Evolutionary conservation across 2,329 filamentous ascomycete genomes (phyloP), one percentile per base, ranked within the genome.

Genomic region (Zymoseptoria brevis): DNA sequence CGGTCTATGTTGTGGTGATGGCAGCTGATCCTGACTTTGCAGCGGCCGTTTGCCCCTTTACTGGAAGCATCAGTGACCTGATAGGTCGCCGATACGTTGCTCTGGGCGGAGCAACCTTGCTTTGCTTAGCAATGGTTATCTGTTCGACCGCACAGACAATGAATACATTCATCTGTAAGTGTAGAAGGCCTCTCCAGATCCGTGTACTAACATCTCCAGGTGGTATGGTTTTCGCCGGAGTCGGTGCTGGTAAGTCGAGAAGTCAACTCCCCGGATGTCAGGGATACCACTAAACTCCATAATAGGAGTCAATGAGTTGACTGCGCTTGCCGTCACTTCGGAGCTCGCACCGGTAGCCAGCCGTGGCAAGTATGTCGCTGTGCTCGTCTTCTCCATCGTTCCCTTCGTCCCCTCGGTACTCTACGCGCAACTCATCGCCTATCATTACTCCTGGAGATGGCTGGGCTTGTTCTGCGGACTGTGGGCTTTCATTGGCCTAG

Each of bases 331-430:
- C 26, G 86, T 81, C 35, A 86, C 85, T 1, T 83, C 84, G 1
- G 86, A 89, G 69, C 78, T 89, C 60, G 86, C 84, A 0, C 86
- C 86, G 1, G 83, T 83, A 22, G 76, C 80, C 16, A 82, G 87
- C 69, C 80, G 87, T 50, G 86, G 83, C 29, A 80, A 81, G 68
- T 87, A 87, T 68, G 80, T 87, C 30, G 81, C 82, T 13, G 72
- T 80, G 1, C 71, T 87, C 11, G 80, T 86, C 52, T 79, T 86
- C 66, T 84, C 81, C 57, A 84, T 87, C 59, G 62, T 85, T 1
- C 84, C 84, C 0, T 87, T 87, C 68, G 79, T 79, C 53, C 83
- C 85, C 0, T 81, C 82, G 0, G 83, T 85, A 0, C 71, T 87
- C 24, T 52, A 48, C 73, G 83, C 77, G 35, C 84, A 87, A 68